phyloP scores from a whole-genome alignment of 345 rosid species.

The Euphorbia peplus region DNA sequence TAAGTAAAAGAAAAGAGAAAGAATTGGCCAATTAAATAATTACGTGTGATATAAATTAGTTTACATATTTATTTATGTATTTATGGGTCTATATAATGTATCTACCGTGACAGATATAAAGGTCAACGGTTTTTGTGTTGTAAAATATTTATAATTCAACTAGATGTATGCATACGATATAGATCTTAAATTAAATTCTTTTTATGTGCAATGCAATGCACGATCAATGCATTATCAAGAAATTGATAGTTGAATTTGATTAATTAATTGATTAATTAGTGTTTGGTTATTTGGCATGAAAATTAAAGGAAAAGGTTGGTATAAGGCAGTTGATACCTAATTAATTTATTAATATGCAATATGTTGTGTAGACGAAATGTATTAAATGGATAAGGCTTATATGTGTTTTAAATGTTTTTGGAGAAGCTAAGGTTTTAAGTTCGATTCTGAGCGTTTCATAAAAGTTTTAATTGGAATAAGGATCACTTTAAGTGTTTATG shows the following conservation, averaged over 20 bases:
- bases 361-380: no score
- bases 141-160: neutral
- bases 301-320: slow-evolving; percentile 1
- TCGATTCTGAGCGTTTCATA: no score
- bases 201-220: slow-evolving; percentile 17
- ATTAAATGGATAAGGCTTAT: no score
- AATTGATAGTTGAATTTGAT: neutral
- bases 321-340: slow-evolving; percentile 8
- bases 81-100: no score
- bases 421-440: no score
- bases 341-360: neutral
- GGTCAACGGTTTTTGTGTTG: slow-evolving; percentile 23
- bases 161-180: neutral
- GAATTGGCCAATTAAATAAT: neutral
- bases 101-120: neutral
- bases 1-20: neutral
- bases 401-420: no score
- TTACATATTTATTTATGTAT: neutral
- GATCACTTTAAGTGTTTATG: no score
- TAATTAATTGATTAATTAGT: neutral
- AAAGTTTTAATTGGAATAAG: no score
- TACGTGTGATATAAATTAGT: slow-evolving; percentile 15
- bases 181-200: neutral
- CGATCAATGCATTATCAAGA: slow-evolving; percentile 11
- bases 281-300: neutral